These are phyloP conservation scores for Scutellaria baicalensis DNA, from an alignment of 257 asterid genomes.

Conservation along the genomic window DNA sequence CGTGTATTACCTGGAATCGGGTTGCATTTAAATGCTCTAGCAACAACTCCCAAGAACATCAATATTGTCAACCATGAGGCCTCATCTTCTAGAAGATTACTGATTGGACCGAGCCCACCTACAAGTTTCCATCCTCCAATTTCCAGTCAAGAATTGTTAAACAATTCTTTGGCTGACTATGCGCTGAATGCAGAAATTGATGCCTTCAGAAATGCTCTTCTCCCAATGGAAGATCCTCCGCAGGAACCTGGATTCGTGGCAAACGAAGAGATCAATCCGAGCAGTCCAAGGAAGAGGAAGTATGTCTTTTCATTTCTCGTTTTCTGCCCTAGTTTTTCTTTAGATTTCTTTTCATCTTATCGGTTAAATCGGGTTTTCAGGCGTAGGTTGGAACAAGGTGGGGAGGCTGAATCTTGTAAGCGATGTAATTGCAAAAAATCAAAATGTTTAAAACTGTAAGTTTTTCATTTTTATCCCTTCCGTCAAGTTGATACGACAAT, in stretches of 20 bases:
- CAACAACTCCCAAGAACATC: conserved; percentile 48
- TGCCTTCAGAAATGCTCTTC: conserved; percentile 23
- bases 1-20: conserved; percentile 69
- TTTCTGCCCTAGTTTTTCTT: neutral
- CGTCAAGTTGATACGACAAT: neutral
- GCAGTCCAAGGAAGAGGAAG: conserved; percentile 61
- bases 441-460: conserved; percentile 62
- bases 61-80: conserved; percentile 43
- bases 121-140: conserved; percentile 24
- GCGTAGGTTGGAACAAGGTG: conserved; percentile 34
- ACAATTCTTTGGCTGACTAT: conserved; percentile 24
- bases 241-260: conserved; percentile 28
- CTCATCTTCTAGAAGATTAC: conserved; percentile 40
- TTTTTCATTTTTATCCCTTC: neutral
- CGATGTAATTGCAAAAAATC: conserved; percentile 68
- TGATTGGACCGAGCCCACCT: conserved; percentile 36
- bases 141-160: conserved; percentile 34
- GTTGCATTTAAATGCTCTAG: conserved; percentile 77
- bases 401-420: conserved; percentile 42
- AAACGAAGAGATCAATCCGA: conserved; percentile 40
- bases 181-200: conserved; percentile 29
- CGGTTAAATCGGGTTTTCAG: conserved; percentile 19
- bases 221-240: conserved; percentile 36
- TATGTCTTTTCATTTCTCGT: neutral
- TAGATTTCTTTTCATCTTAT: neutral